Conservation (phyloP, 495 filamentous ascomycete species). For the Xanthoparmelia taractica region DNA sequence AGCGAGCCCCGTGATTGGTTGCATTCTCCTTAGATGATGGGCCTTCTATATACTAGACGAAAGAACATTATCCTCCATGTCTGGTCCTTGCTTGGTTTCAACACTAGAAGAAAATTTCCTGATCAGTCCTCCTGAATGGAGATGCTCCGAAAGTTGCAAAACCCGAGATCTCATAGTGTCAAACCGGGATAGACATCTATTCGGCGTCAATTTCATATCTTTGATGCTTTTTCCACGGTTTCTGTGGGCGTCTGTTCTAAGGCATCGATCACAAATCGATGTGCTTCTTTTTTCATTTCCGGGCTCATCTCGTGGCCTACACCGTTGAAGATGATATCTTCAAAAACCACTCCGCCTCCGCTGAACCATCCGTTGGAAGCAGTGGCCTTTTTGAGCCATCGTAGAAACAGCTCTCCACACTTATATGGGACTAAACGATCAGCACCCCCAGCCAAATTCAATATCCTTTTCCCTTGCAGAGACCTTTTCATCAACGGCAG, state of each 20-base stretch:
- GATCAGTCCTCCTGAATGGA: background rate
- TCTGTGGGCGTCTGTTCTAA: conserved; percentile 3
- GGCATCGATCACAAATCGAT: conserved; percentile 54
- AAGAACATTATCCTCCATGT: background rate
- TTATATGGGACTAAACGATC: conserved; percentile 84
- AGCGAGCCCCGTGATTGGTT: background rate
- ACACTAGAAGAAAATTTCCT: background rate
- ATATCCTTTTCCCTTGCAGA: conserved; percentile 64
- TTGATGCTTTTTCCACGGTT: background rate
- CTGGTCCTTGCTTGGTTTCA: background rate
- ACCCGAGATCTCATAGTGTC: background rate
- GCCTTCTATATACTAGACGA: background rate
- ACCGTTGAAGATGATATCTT: conserved; percentile 64
- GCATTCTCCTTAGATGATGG: background rate
- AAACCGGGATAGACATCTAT: background rate
- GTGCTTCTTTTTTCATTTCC: conserved; percentile 65
- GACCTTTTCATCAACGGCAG: conserved; percentile 38
- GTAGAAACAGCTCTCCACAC: conserved; percentile 59
- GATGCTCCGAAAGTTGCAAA: background rate
- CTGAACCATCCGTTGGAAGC: conserved; percentile 45
- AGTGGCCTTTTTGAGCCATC: conserved; percentile 55
- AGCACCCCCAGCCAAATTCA: conserved; percentile 64
- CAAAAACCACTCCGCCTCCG: conserved; percentile 48
- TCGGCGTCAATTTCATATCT: background rate
- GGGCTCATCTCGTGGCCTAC: conserved; percentile 65